Evolutionary conservation across 148 eudicot species (phyloP).

Genomic region (Amaranthus hypochondriacus): DNA sequence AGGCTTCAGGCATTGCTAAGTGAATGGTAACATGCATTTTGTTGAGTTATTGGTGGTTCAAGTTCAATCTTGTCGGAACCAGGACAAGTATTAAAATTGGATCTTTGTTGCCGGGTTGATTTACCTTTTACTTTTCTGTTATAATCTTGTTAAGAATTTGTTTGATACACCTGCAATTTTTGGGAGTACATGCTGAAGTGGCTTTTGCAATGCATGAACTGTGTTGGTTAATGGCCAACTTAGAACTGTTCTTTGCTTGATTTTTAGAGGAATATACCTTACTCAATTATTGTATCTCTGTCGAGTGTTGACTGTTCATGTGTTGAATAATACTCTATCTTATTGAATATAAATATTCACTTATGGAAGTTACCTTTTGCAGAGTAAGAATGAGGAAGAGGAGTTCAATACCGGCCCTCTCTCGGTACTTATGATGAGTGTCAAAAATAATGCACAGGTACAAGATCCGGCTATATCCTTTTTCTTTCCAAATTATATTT

Average conservation of each 20-base stretch:
- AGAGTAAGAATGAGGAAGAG: constrained; percentile 89
- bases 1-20: not conserved
- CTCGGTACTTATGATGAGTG: constrained; percentile 89
- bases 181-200: not conserved
- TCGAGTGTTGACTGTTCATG: too few species aligned
- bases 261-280: not conserved
- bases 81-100: not conserved
- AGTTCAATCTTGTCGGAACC: not conserved
- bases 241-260: not conserved
- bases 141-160: not conserved
- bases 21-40: not conserved
- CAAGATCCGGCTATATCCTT: not conserved
- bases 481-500: too few species aligned
- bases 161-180: not conserved
- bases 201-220: not conserved
- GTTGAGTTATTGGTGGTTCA: not conserved
- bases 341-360: not conserved
- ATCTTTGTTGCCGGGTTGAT: not conserved
- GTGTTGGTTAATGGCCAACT: not conserved
- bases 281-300: not conserved
- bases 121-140: not conserved
- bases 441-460: constrained; percentile 90
- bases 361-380: constrained; percentile 6
- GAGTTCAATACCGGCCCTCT: constrained; percentile 94
- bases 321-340: too few species aligned